A percentile compares a stretch with the other conserved stretches of the same genome.
Conservation (phyloP, 805 yeast genomes). For the Myxozyma kluyveri region DNA sequence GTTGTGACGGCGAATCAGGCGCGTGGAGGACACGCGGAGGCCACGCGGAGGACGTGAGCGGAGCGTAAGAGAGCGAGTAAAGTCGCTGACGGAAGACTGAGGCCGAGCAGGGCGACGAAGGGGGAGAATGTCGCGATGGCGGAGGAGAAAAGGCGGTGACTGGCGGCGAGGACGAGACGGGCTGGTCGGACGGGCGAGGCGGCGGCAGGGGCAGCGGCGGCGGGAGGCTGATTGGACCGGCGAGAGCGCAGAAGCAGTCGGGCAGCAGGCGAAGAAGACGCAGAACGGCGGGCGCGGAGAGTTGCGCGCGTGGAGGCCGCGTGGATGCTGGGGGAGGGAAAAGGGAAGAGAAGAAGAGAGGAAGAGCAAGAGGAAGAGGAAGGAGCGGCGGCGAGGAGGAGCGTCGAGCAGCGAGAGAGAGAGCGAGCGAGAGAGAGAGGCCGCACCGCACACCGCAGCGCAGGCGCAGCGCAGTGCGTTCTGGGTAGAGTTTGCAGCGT, state of each 20-base stretch:
- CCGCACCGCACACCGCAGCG: too few species aligned
- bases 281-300: background rate
- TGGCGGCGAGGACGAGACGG: background rate
- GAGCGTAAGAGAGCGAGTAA: background rate
- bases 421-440: too few species aligned
- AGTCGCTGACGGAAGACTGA: background rate
- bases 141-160: background rate
- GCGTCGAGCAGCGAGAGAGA: background rate
- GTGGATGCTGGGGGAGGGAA: background rate
- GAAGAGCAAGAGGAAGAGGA: background rate
- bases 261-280: background rate
- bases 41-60: background rate
- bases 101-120: background rate
- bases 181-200: background rate
- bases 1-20: background rate
- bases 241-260: background rate
- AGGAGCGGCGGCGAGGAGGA: slow-evolving; percentile 5
- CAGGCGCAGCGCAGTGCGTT: too few species aligned
- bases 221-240: background rate
- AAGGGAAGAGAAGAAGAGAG: background rate
- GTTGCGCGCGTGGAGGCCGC: background rate
- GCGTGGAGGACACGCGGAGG: too few species aligned
- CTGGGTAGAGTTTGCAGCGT: too few species aligned
- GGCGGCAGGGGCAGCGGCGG: background rate
- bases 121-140: too few species aligned